These are phyloP conservation scores for Craterostigma plantagineum DNA, from an alignment of 257 asterid genomes.

Conservation along the genomic window DNA sequence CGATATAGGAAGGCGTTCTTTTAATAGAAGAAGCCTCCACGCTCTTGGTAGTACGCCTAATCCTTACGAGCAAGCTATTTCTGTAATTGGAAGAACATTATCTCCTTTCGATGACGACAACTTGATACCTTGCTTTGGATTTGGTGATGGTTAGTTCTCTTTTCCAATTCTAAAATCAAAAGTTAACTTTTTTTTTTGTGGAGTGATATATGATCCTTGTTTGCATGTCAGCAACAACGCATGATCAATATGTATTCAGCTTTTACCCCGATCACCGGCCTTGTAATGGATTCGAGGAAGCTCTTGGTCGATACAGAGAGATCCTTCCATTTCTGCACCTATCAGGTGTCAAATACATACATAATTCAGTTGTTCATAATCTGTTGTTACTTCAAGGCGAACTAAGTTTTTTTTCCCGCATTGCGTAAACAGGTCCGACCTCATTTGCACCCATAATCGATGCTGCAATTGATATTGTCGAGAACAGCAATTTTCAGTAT, in stretches of 20 bases:
- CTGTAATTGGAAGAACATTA: conserved; percentile 63
- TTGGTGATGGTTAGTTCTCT: conserved; percentile 66
- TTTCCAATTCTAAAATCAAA: background rate
- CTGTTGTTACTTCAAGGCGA: background rate
- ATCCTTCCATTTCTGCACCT: conserved; percentile 45
- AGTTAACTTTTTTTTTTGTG: too few species aligned
- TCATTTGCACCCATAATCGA: conserved; percentile 75
- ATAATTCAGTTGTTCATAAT: background rate
- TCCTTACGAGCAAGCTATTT: conserved; percentile 87
- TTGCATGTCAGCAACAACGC: conserved; percentile 48
- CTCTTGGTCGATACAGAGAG: conserved; percentile 54
- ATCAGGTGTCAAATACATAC: conserved; percentile 34
- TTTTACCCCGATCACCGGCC: conserved; percentile 80
- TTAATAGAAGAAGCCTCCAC: conserved; percentile 70
- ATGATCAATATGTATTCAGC: conserved; percentile 63
- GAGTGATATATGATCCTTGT: conserved; percentile 3
- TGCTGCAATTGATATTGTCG: conserved; percentile 69
- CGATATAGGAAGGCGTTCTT: conserved; percentile 53
- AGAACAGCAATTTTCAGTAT: conserved; percentile 62
- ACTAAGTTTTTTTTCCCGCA: background rate
- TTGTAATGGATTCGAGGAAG: conserved; percentile 86
- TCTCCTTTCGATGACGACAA: conserved; percentile 85
- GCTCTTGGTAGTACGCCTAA: conserved; percentile 36
- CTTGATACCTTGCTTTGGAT: conserved; percentile 77
- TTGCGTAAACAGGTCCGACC: conserved; percentile 49